Base-by-base conservation (phyloP, 2,329 filamentous ascomycete genomes). In the Paecilomyces fulvus region DNA sequence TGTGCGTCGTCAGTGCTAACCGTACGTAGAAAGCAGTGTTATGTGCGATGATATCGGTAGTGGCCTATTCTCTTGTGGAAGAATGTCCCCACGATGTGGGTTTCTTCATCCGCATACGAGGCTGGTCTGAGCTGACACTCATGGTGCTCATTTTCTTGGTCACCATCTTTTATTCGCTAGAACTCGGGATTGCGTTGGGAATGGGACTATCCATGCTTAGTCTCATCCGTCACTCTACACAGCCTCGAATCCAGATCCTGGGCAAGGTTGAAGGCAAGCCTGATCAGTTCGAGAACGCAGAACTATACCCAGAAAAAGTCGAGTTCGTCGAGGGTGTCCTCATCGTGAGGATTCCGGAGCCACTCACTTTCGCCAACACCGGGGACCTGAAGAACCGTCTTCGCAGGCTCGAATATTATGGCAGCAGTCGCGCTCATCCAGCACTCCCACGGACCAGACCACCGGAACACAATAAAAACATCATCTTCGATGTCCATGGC, bases 401-500 rank as follows among this genome's bases (percentile, higher is more conserved):
- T 10, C 81, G 88, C 5, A 80, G 94, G 6, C 79, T 99, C 1
- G 94, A 97, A 72, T 81, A 91, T 21, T 96, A 97, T 67, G 94
- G 94, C n/a, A 92, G 90, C 0, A 86, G 79, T 50, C 79, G 82
- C 54, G 90, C 89, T 0, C 94, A 97, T 65, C 94, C 94, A 0
- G 92, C 92, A 0, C 79, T 96, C 17, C 94, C 94, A 0, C 83
- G 89, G 2, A 79, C 95, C 12, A 82, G 92, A 3, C 78, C 81
- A 25, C 82, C 85, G n/a, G 87, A 92, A 59, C 86, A 89, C 65
- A 96, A 96, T 70, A 83, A 85, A 63, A 96, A 96, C 67, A 80
- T 99, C 71, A 91, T 99, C 60, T 97, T 99, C 66, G 94, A 99
- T 69, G 91, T 97, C 7, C 92, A 97, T 64, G 94, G 94, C n/a